These are phyloP conservation scores for Eimeria sp. DNA, from an alignment of 169 alveolate genomes.

Conservation along the genomic window DNA sequence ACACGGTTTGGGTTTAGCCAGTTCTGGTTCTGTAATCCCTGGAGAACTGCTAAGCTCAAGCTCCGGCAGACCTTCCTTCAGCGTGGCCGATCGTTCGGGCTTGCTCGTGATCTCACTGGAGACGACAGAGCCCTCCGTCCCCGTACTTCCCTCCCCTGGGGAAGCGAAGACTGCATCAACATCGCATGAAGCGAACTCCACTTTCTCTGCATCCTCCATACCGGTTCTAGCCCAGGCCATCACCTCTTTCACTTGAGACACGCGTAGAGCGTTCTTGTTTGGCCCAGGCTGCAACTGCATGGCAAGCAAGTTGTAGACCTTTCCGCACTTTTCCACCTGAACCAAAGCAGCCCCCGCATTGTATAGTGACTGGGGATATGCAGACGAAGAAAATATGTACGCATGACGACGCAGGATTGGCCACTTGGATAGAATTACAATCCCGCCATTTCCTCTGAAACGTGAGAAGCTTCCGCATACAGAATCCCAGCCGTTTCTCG, in stretches of 20 bases:
- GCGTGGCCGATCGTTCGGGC: neutral
- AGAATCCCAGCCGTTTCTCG: conserved; percentile 74
- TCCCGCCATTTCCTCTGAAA: conserved; percentile 86
- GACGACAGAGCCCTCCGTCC: conserved; percentile 25
- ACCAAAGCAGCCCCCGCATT: conserved; percentile 92
- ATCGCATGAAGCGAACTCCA: conserved; percentile 85
- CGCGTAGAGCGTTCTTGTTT: conserved; percentile 84
- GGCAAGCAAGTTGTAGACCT: conserved; percentile 88
- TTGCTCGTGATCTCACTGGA: neutral
- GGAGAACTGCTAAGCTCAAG: conserved; percentile 4
- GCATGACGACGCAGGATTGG: conserved; percentile 86
- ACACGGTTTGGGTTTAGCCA: neutral
- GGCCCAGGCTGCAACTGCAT: conserved; percentile 92
- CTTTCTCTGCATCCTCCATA: conserved; percentile 81
- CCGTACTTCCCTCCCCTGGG: conserved; percentile 30
- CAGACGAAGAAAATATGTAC: conserved; percentile 80
- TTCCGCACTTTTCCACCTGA: conserved; percentile 85
- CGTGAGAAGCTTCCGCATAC: conserved; percentile 80
- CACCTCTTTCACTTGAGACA: conserved; percentile 87
- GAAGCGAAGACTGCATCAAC: conserved; percentile 75
- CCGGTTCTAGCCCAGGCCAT: conserved; percentile 89
- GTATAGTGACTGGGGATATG: conserved; percentile 86
- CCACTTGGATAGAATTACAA: conserved; percentile 86
- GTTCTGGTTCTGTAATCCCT: neutral
- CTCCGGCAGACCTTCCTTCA: conserved; percentile 35